Percentiles rank a stretch among this genome's conserved stretches.
Conservation (phyloP, 371 early-diverging fungal species). For the Gilbertella persicaria region DNA sequence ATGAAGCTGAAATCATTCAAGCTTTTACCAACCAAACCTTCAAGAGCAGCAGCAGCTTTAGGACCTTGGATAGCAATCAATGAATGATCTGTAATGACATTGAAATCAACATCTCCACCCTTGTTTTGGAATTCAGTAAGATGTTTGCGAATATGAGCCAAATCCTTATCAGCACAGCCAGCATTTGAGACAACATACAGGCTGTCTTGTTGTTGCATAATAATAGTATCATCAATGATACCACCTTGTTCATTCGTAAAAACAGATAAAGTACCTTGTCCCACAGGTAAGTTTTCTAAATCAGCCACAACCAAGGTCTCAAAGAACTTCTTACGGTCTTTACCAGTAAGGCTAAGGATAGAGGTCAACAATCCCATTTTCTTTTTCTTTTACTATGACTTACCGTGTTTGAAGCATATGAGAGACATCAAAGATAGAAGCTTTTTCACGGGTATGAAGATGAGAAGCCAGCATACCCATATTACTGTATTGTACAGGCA, state of each 20-base stretch:
- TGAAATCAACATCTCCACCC: constrained; percentile 88
- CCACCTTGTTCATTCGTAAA: constrained; percentile 96
- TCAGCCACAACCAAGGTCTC: constrained; percentile 91
- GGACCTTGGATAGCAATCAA: constrained; percentile 94
- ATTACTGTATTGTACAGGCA: constrained; percentile 91
- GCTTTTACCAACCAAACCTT: constrained; percentile 52
- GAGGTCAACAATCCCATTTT: neutral
- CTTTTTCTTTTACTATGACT: constrained; percentile 1
- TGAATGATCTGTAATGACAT: constrained; percentile 81
- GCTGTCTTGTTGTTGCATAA: constrained; percentile 82
- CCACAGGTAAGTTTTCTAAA: constrained; percentile 75
- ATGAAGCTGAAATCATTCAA: constrained; percentile 85
- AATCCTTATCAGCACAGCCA: constrained; percentile 95
- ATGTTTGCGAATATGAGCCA: constrained; percentile 81
- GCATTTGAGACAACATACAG: constrained; percentile 98
- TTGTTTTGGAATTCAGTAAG: constrained; percentile 76
- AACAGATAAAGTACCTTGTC: constrained; percentile 84
- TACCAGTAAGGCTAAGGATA: constrained; percentile 76
- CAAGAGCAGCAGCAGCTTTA: constrained; percentile 66
- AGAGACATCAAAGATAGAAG: constrained; percentile 96
- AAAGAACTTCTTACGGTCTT: constrained; percentile 86
- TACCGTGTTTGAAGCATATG: constrained; percentile 98
- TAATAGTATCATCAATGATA: constrained; percentile 96
- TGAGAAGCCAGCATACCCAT: constrained; percentile 88
- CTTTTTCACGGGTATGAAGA: constrained; percentile 86